Evolutionary conservation across 192 early-diverging fungal species (phyloP).

Genomic region (Irineochytrium annulatum): DNA sequence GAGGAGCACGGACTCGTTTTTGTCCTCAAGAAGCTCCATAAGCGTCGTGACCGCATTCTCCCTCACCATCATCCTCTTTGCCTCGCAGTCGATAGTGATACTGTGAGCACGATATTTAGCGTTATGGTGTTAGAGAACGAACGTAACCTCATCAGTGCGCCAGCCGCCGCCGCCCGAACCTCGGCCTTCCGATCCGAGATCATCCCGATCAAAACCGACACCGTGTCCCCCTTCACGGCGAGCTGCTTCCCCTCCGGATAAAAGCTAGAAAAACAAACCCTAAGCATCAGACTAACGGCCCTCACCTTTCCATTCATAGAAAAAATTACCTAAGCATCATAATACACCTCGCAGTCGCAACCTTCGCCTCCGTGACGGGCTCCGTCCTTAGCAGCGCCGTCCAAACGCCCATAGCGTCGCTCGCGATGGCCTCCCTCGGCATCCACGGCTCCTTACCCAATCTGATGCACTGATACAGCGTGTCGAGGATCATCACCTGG

Average conservation of each 20-base stretch:
- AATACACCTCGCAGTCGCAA: conserved; percentile 41
- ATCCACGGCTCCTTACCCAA: conserved; percentile 30
- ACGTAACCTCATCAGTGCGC: conserved; percentile 47
- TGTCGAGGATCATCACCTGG: conserved; percentile 45
- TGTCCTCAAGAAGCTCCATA: conserved; percentile 41
- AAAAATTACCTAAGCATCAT: conserved; percentile 46
- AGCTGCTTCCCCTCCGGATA: conserved; percentile 40
- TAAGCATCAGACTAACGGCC: no score
- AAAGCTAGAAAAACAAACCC: conserved; percentile 36
- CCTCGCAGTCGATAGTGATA: conserved; percentile 53
- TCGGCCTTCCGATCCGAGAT: conserved; percentile 33
- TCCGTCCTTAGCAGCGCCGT: conserved; percentile 37
- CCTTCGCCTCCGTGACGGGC: conserved; percentile 34
- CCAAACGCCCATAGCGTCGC: conserved; percentile 42
- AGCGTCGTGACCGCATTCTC: conserved; percentile 33
- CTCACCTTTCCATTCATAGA: no score
- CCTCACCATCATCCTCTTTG: conserved; percentile 45
- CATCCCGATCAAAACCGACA: conserved; percentile 33
- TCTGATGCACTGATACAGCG: conserved; percentile 46
- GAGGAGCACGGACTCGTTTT: conserved; percentile 42
- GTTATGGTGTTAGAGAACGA: not conserved
- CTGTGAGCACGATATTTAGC: conserved; percentile 2
- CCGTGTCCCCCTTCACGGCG: conserved; percentile 33
- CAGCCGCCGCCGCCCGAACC: conserved; percentile 49
- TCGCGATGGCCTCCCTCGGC: conserved; percentile 34